Conservation (phyloP, 495 filamentous ascomycete species). For the Aspergillus nanangensis region DNA sequence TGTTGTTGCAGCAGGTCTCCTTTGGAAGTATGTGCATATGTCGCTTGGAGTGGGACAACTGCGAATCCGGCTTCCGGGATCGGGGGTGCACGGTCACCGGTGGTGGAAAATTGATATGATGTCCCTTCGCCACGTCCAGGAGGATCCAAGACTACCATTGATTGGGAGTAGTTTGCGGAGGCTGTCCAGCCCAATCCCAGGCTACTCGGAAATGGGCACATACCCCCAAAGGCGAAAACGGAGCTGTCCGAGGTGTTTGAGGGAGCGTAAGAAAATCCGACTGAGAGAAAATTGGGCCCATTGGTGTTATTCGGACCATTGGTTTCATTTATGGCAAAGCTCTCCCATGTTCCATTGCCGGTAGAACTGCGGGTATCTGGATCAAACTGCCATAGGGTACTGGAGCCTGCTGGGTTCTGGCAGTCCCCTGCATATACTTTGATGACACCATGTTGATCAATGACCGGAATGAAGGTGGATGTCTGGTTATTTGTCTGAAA, state of each 20-base stretch:
- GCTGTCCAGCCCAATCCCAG: constrained; percentile 50
- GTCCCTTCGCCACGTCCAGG: constrained; percentile 11
- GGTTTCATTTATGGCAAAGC: constrained; percentile 19
- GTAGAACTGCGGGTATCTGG: constrained; percentile 29
- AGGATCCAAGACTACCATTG: constrained; percentile 55
- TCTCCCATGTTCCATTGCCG: constrained; percentile 56
- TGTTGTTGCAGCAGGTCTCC: constrained; percentile 60
- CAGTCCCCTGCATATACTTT: constrained; percentile 70
- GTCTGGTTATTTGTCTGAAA: constrained; percentile 47
- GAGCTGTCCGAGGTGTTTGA: constrained; percentile 42
- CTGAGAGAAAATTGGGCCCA: constrained; percentile 64
- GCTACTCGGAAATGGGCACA: constrained; percentile 63
- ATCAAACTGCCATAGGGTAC: constrained; percentile 52
- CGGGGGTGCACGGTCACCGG: constrained; percentile 52
- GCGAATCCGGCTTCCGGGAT: constrained; percentile 85
- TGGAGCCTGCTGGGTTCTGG: constrained; percentile 30
- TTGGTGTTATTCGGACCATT: constrained; percentile 25
- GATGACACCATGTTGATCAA: constrained; percentile 63
- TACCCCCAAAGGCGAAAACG: constrained; percentile 81
- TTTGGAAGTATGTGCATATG: constrained; percentile 49
- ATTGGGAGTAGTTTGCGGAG: constrained; percentile 70
- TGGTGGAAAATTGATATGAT: constrained; percentile 35
- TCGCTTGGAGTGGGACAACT: constrained; percentile 64
- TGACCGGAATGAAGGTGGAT: constrained; percentile 56
- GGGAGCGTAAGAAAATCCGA: constrained; percentile 62